These are phyloP conservation scores for Grosmannia clavigera DNA, from an alignment of 2,329 filamentous ascomycete species.

Conservation along the genomic window DNA sequence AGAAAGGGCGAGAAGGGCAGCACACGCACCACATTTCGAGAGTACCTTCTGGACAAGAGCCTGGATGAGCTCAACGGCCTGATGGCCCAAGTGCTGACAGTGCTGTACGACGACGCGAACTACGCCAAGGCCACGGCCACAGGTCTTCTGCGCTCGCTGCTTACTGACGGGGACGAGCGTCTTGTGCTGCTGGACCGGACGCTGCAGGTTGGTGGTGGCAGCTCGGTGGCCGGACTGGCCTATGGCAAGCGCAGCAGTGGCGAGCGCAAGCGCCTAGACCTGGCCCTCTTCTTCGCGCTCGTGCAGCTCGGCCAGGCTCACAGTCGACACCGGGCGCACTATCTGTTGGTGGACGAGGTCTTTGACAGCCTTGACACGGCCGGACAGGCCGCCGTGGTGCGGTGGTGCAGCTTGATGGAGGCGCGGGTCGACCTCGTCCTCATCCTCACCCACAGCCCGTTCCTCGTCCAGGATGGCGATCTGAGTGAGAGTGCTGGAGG, in stretches of 20 bases:
- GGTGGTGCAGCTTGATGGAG: not conserved
- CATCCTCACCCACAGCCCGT: not conserved
- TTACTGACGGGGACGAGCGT: slow-evolving; percentile 4
- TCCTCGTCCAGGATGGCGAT: not conserved
- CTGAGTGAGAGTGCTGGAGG: not conserved
- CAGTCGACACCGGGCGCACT: slow-evolving; percentile 18
- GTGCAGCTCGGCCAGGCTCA: slow-evolving; percentile 17
- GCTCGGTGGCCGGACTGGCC: slow-evolving; percentile 5
- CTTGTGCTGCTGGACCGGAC: slow-evolving; percentile 16
- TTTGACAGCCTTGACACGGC: slow-evolving; percentile 20
- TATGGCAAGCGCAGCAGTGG: slow-evolving; percentile 22
- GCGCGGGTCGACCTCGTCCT: not conserved
- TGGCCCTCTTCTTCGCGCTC: slow-evolving; percentile 22
- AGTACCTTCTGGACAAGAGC: slow-evolving; percentile 16
- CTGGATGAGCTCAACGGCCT: slow-evolving; percentile 18
- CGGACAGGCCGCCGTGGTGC: slow-evolving; percentile 17
- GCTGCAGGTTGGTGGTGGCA: slow-evolving; percentile 10
- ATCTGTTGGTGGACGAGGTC: slow-evolving; percentile 22
- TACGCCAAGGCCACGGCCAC: slow-evolving; percentile 15
- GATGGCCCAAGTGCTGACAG: slow-evolving; percentile 16
- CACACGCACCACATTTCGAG: slow-evolving; percentile 14
- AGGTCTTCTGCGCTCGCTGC: slow-evolving; percentile 15
- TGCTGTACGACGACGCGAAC: slow-evolving; percentile 18
- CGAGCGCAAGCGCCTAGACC: slow-evolving; percentile 23
- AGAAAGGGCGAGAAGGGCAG: not conserved